Percentiles rank a stretch among this genome's conserved stretches.
Conservation (phyloP, 768 basidiomycete genomes). For the Russula earlei region DNA sequence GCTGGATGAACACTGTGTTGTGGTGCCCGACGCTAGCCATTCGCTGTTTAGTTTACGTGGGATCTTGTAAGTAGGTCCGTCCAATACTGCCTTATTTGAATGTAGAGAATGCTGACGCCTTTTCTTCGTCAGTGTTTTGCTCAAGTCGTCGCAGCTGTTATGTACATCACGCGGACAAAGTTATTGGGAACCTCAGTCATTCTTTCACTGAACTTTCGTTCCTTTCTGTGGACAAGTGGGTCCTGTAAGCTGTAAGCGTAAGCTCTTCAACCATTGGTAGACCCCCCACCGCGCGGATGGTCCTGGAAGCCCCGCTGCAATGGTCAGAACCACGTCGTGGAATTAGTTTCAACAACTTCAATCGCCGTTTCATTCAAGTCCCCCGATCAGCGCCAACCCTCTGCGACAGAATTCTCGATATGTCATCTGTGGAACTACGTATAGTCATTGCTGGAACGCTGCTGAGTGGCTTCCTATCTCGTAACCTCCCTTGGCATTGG, state of each 20-base stretch:
- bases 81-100: not conserved
- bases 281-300: not conserved
- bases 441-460: too few species aligned
- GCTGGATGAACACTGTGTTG: not conserved
- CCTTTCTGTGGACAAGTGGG: not conserved
- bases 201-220: not conserved
- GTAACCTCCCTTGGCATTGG: too few species aligned
- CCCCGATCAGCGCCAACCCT: not conserved
- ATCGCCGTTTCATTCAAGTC: not conserved
- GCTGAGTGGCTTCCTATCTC: too few species aligned
- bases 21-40: not conserved
- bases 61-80: constrained; percentile 10
- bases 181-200: not conserved
- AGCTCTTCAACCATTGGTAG: not conserved
- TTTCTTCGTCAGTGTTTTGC: constrained; percentile 4
- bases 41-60: constrained; percentile 6
- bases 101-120: not conserved
- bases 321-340: not conserved
- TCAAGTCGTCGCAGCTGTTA: constrained; percentile 3
- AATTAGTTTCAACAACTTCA: not conserved
- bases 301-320: not conserved
- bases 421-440: too few species aligned
- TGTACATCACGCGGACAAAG: constrained; percentile 4
- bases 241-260: too few species aligned
- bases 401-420: too few species aligned